Evolutionary conservation across 306 rosid genomes (phyloP), one percentile per base, ranked within the genome.

Genomic region (Cucumis melo): DNA sequence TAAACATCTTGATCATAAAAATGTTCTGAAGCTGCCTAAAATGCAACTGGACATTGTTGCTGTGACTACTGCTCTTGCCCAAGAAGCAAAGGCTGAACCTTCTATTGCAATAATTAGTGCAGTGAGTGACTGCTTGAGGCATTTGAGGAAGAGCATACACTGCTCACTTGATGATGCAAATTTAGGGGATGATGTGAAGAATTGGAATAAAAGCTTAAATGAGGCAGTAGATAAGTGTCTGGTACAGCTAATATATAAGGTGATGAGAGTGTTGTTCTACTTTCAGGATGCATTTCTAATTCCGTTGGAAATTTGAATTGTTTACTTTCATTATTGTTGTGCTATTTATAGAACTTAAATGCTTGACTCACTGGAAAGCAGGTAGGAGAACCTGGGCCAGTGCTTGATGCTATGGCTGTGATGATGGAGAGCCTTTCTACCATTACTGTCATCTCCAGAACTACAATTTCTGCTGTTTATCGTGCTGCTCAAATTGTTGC

Each of bases 1-100:
- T 80, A 92, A 92, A 85, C 99, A 95, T 89, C 85, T 95, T 9
- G 98, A 95, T 83, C 94, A 95, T 84, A 95, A 89, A 88, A 72
- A 19, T 61, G 93, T 92, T 87, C 92, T 92, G 58, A 86, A 90
- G 79, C 88, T 88, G 68, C 96, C 96, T 36, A 70, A 81, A 59
- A 85, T 89, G 89, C 99, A 95, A 82, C 84, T 90, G 63, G 97
- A 92, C 83, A 92, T 95, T 84, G 85, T 90, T 70, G 86, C 84
- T 81, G 96, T 92, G 55, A 84, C 93, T 50, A 84, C 95, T 80
- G 80, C 90, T 11, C 96, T 95, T 84, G 87, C 90, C 64, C 85
- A 84, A 80, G 84, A 86, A 83, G 88, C 89, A 70, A 92, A 87
- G 82, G 85, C 88, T 48, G 89, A 90, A 85, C 87, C 95, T 61